Conservation (phyloP, 495 filamentous ascomycete genomes). For the Lasiosphaeria hispida region DNA sequence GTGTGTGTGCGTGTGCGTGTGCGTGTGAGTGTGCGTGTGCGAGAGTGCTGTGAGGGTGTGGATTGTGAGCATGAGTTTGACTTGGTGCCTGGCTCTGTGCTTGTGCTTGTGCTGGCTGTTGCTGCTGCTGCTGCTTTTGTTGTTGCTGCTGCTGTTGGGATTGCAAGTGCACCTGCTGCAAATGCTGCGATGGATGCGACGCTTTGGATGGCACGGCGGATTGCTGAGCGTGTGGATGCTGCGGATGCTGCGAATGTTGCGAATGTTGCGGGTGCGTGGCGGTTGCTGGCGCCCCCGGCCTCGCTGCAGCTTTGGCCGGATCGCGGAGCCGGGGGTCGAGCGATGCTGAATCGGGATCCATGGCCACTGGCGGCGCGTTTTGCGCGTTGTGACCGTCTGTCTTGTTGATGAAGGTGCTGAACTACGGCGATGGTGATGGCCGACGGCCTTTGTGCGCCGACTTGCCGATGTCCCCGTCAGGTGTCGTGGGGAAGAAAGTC, state of each 20-base stretch:
- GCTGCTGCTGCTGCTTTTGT: constrained; percentile 10
- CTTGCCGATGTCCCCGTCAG: constrained; percentile 22
- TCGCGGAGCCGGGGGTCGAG: constrained; percentile 25
- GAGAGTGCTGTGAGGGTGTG: neutral
- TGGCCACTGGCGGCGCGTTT: constrained; percentile 5
- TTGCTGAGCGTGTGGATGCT: constrained; percentile 1
- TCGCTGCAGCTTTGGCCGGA: neutral
- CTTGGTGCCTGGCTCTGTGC: neutral
- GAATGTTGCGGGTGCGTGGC: neutral
- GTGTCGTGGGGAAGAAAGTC: constrained; percentile 10
- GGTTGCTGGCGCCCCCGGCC: constrained; percentile 4
- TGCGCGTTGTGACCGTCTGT: neutral
- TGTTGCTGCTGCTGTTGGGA: constrained; percentile 8
- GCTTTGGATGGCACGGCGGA: neutral
- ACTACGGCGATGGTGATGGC: constrained; percentile 16
- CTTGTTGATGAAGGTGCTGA: neutral
- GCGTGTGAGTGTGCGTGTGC: constrained; percentile 2
- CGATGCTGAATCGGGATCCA: constrained; percentile 15
- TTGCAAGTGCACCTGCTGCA: constrained; percentile 1
- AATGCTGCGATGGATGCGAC: neutral
- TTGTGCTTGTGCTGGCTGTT: constrained; percentile 4
- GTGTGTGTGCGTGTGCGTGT: neutral
- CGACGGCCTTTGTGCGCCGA: constrained; percentile 19
- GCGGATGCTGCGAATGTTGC: neutral
- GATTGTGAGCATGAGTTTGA: neutral